Evolutionary conservation across 768 basidiomycete genomes (phyloP), one percentile per base, ranked within the genome.

Genomic region (Mycena polygramma): DNA sequence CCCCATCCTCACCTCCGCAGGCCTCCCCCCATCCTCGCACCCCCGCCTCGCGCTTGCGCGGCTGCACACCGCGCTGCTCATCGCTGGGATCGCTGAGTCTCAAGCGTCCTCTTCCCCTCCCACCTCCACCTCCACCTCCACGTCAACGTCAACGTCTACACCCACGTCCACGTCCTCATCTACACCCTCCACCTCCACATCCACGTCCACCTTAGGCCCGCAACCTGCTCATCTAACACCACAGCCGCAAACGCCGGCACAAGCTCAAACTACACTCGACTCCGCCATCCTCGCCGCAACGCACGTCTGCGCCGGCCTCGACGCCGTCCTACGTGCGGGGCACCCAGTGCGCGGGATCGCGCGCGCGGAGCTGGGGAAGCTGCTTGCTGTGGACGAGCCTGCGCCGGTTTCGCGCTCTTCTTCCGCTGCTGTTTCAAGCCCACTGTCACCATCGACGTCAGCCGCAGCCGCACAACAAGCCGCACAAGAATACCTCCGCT

Each of bases 301-400:
- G 19, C 86, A 86, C 52, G 83, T 87, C 13, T 82, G 82, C 24
- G 80, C 85, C 0, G 95, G 91, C 0, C 75, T 95, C 7, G 77
- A 80, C 6, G 78, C 76, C 15, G 76, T 94, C 3, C 85, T 95
- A 20, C 79, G 82, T 0, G 78, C 82, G 13, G 93, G 92, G 2
- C 96, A 97, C 77, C 95, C 96, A 0, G 86, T 92, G 1, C 86
- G 93, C 1, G 94, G 89, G 0, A 82, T 97, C 26, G 90, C 92
- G 6, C 81, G 92, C 10, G 90, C 91, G 4, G 95, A 97, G 77
- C 83, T 94, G 8, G 95, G 93, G 0, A 96, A 95, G 80, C 81
- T 96, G 9, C 84, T 96, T 8, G 88, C 89, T 0, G 92, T 95
- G 0, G 93, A 95, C 74, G 94, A 95, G 76, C 91, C 90, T 0